phyloP scores from a whole-genome alignment of 169 alveolate species.

The Plasmodium malariae region DNA sequence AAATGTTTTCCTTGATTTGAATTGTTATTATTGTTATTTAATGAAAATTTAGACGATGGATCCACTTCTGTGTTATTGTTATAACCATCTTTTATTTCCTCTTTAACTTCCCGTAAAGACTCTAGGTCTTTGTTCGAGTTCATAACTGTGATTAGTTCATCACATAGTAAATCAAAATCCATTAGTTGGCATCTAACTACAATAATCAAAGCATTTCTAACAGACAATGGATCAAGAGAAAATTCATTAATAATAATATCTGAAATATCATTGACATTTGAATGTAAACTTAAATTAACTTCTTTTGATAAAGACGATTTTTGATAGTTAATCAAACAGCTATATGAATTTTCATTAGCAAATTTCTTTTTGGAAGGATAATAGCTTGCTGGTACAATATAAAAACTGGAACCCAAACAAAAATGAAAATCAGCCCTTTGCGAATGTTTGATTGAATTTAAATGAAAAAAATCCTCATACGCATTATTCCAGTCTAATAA shows the following conservation, averaged over 20 bases:
- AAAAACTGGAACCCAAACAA: conserved; percentile 87
- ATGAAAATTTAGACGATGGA: too few species aligned
- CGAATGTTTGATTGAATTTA: conserved; percentile 79
- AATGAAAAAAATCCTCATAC: conserved; percentile 85
- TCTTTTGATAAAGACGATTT: conserved; percentile 84
- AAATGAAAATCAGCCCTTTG: conserved; percentile 86
- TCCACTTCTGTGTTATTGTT: not conserved
- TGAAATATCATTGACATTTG: conserved; percentile 81
- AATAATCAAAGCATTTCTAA: conserved; percentile 32
- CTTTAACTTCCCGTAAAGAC: not conserved
- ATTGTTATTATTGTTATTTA: too few species aligned
- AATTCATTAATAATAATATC: conserved; percentile 65
- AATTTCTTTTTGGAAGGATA: conserved; percentile 85
- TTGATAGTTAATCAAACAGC: conserved; percentile 87
- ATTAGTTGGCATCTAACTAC: conserved; percentile 57
- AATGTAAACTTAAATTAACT: conserved; percentile 83
- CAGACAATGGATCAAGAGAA: conserved; percentile 48
- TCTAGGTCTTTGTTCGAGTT: not conserved
- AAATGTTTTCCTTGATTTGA: too few species aligned
- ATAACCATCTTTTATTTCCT: not conserved
- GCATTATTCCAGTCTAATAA: conserved; percentile 90
- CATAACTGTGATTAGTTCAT: conserved; percentile 11
- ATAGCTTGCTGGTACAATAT: conserved; percentile 89
- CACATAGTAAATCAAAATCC: conserved; percentile 25
- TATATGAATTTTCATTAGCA: conserved; percentile 79